Evolutionary conservation across 2,329 filamentous ascomycete genomes (phyloP), one percentile per base, ranked within the genome.

Genomic region (Sporothrix globosa): DNA sequence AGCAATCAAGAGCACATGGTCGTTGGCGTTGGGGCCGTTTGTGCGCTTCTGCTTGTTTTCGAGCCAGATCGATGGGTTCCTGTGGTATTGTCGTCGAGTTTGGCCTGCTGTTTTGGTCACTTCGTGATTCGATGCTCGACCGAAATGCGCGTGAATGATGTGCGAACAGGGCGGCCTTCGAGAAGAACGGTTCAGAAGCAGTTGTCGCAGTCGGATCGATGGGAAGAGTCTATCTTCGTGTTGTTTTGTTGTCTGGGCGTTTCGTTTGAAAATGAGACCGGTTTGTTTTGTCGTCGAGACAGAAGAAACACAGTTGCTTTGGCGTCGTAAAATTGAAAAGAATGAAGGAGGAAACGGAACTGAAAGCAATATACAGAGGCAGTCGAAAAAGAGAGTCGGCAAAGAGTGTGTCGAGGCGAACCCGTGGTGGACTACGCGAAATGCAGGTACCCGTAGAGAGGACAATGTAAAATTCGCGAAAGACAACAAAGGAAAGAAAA

Each of bases 131-230:
- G 67, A 24, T 34, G 41, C 67, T 60, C 24, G 39, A 24, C 53
- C 24, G 56, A 53, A 53, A 68, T 50, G 67, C 52, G 53, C 67
- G 53, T 44, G 53, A 68, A 30, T 44, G 67, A 60, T 50, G 67
- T 50, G 41, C 39, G 53, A 41, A 68, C 52, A 21, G 30, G 30
- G 9, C 27, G 30, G 30, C 34, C 48, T 67, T 67, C 14, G 48
- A 54, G 48, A 56, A 56, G 34, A 27, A 68, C 52, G 14, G 34
- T 34, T 14, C 39, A 56, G 39, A 39, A 21, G 21, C n/a, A 13
- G 19, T 24, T 63, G 60, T 63, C 44, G 9, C 41, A 50, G 46
- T 50, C 61, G 41, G 17, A 53, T 50, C 19, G 54, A 68, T 11
- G 44, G 21, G 44, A 61, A 68, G 27, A 60, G 14, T 44, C 48